Conservation (phyloP, 2,329 filamentous ascomycete species). For the Blastomyces percursus region DNA sequence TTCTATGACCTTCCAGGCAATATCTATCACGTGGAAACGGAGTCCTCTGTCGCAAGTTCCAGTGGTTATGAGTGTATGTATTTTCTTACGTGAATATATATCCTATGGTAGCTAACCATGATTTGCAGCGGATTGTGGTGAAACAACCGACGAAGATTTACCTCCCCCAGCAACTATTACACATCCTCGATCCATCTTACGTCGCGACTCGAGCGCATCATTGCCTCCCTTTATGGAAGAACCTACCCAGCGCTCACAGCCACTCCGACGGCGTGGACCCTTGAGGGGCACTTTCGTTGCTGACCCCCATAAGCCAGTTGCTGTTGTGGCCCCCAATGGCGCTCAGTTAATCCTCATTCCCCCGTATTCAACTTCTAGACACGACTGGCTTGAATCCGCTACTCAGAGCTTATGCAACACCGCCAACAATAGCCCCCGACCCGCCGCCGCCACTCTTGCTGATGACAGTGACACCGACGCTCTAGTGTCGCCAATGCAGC, state of each 20-base stretch:
- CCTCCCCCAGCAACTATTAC: conserved; percentile 38
- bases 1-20: conserved; percentile 31
- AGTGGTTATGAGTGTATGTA: conserved; percentile 51
- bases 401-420: conserved; percentile 33
- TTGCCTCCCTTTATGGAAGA: conserved; percentile 35
- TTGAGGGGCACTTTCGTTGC: conserved; percentile 39
- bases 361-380: conserved; percentile 36
- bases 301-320: conserved; percentile 39
- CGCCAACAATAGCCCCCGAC: conserved; percentile 34
- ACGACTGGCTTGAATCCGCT: conserved; percentile 36
- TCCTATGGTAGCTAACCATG: conserved; percentile 9
- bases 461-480: conserved; percentile 39
- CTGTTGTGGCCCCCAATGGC: conserved; percentile 38
- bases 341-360: conserved; percentile 40
- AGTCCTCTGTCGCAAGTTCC: conserved; percentile 30
- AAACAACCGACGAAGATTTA: conserved; percentile 50
- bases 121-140: conserved; percentile 45
- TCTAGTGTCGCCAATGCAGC: conserved; percentile 28
- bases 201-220: conserved; percentile 37
- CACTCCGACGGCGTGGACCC: conserved; percentile 34
- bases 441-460: conserved; percentile 28
- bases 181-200: conserved; percentile 41
- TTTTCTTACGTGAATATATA: conserved; percentile 12
- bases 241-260: conserved; percentile 18
- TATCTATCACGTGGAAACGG: conserved; percentile 37